phyloP scores from a whole-genome alignment of 129 eudicot species.

The Helichrysum umbraculigerum region DNA sequence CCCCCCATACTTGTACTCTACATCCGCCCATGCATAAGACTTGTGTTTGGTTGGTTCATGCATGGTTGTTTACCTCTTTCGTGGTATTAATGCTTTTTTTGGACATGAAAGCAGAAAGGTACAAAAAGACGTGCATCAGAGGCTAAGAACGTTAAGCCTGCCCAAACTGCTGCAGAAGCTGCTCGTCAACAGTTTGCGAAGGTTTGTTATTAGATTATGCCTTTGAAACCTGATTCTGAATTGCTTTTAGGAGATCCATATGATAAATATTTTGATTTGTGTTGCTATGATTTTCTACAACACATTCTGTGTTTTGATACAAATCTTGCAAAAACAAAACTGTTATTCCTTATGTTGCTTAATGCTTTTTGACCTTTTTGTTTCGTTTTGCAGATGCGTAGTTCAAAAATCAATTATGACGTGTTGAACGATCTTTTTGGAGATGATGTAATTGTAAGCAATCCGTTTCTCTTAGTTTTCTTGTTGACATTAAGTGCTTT shows the following conservation, averaged over 20 bases:
- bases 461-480: constrained; percentile 3
- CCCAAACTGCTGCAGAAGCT: constrained; percentile 77
- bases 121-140: constrained; percentile 72
- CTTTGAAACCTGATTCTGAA: not conserved
- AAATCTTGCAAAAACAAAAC: not conserved
- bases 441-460: constrained; percentile 51
- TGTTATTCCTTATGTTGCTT: not conserved
- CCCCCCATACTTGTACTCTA: too few relatives aligned
- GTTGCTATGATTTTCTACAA: not conserved
- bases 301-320: not conserved
- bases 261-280: not conserved
- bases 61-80: not conserved
- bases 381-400: constrained; percentile 46
- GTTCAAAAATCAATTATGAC: constrained; percentile 65
- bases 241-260: not conserved
- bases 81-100: not conserved
- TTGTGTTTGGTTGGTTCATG: too few relatives aligned
- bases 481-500: not conserved
- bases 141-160: constrained; percentile 49
- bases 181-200: constrained; percentile 50
- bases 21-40: too few relatives aligned
- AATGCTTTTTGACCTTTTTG: not conserved
- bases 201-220: constrained; percentile 36
- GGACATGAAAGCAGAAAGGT: constrained; percentile 52
- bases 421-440: constrained; percentile 51